Conservation (phyloP, 495 filamentous ascomycete species). For the Penicillium robsamsonii region DNA sequence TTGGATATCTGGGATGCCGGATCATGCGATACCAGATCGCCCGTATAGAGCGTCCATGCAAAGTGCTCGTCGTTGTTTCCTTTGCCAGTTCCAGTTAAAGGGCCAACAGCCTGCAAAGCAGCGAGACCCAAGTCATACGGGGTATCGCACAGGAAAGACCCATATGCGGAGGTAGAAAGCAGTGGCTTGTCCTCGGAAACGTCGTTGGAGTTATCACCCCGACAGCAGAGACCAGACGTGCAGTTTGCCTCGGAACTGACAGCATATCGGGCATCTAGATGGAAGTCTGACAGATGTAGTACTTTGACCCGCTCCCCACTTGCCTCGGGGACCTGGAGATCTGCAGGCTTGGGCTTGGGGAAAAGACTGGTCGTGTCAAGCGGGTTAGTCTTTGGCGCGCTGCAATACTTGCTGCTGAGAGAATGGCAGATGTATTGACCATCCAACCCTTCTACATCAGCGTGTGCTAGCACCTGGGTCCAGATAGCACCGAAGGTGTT, state of each 20-base stretch:
- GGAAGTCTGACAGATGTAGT: conserved; percentile 59
- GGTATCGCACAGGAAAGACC: conserved; percentile 55
- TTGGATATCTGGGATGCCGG: conserved; percentile 43
- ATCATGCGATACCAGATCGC: conserved; percentile 57
- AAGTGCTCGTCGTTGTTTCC: conserved; percentile 36
- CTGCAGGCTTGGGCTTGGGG: conserved; percentile 54
- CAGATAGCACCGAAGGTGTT: conserved; percentile 52
- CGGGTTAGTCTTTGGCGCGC: conserved; percentile 40
- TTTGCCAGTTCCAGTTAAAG: conserved; percentile 53
- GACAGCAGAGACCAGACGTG: conserved; percentile 52
- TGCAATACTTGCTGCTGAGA: conserved; percentile 48
- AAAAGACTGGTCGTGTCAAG: conserved; percentile 47
- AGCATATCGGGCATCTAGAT: conserved; percentile 57
- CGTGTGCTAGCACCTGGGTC: conserved; percentile 56
- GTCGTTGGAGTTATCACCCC: conserved; percentile 41
- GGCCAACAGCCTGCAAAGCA: conserved; percentile 55
- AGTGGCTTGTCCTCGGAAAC: conserved; percentile 29
- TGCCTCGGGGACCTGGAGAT: conserved; percentile 38
- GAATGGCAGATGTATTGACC: conserved; percentile 58
- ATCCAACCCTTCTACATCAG: conserved; percentile 55
- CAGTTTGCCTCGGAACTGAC: conserved; percentile 58
- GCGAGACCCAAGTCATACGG: conserved; percentile 58
- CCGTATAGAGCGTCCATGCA: conserved; percentile 54
- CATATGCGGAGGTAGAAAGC: conserved; percentile 53
- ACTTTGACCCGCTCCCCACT: conserved; percentile 58